phyloP scores from a whole-genome alignment of 2,329 filamentous ascomycete species.

The Fusarium sp. region DNA sequence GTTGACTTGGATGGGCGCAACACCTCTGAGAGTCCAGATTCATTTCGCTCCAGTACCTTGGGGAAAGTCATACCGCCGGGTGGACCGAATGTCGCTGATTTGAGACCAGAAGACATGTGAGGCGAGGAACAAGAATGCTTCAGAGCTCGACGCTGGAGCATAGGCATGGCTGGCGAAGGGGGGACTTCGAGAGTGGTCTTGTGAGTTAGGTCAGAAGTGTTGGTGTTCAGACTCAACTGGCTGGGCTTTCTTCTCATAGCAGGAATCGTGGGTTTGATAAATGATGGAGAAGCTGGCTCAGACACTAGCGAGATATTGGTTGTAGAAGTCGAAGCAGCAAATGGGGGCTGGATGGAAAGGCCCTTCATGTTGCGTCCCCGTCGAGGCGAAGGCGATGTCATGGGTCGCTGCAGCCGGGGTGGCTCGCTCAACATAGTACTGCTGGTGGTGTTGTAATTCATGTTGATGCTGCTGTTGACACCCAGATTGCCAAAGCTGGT shows the following conservation, averaged over 20 bases:
- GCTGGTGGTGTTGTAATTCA: conserved; percentile 9
- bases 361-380: conserved; percentile 87
- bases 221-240: conserved; percentile 80
- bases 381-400: conserved; percentile 76
- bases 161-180: conserved; percentile 66
- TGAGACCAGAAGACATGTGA: conserved; percentile 70
- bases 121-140: conserved; percentile 77
- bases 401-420: conserved; percentile 63
- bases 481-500: conserved; percentile 63
- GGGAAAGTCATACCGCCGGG: conserved; percentile 73
- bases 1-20: conserved; percentile 63
- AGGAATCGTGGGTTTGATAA: conserved; percentile 82
- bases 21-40: conserved; percentile 69
- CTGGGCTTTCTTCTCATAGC: conserved; percentile 79
- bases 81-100: conserved; percentile 70
- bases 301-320: conserved; percentile 64
- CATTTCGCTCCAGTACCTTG: conserved; percentile 68
- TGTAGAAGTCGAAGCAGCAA: conserved; percentile 56
- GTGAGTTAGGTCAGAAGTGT: conserved; percentile 66
- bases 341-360: conserved; percentile 78
- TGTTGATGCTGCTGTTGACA: conserved; percentile 16
- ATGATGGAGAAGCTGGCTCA: conserved; percentile 78
- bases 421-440: conserved; percentile 54
- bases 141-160: conserved; percentile 70
- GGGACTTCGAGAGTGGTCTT: conserved; percentile 64